Evolutionary conservation across 2,329 filamentous ascomycete genomes (phyloP).

Genomic region (Fusarium caatingaense): DNA sequence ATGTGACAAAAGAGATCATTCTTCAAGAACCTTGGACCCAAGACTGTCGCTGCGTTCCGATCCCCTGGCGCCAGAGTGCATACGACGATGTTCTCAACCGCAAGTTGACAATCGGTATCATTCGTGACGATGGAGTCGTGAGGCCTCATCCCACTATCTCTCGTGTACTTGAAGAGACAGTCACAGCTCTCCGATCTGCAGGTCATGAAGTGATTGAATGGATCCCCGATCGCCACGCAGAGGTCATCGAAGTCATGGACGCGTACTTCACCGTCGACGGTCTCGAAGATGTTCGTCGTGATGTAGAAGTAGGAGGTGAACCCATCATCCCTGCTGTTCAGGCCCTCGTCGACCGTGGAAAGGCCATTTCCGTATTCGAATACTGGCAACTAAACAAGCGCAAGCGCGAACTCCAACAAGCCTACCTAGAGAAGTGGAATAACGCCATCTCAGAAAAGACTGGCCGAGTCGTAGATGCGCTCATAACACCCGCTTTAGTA

Average conservation of each 20-base stretch:
- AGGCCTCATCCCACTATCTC: conserved; percentile 64
- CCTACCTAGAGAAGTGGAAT: conserved; percentile 70
- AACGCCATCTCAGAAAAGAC: conserved; percentile 54
- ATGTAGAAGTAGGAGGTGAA: conserved; percentile 66
- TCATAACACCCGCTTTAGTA: conserved; percentile 70
- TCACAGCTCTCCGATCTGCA: conserved; percentile 53
- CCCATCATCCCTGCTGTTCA: conserved; percentile 70
- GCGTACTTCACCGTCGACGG: conserved; percentile 71
- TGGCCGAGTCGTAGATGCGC: conserved; percentile 62
- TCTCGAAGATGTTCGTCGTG: conserved; percentile 69
- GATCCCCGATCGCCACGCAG: conserved; percentile 62
- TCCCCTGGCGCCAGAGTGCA: conserved; percentile 63
- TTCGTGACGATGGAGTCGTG: conserved; percentile 65
- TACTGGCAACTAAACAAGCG: conserved; percentile 75
- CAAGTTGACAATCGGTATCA: conserved; percentile 61
- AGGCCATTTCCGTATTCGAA: conserved; percentile 69
- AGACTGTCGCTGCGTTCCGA: conserved; percentile 64
- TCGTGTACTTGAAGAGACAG: conserved; percentile 56
- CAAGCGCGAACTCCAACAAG: conserved; percentile 56
- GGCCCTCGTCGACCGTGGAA: conserved; percentile 62
- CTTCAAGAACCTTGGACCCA: conserved; percentile 62
- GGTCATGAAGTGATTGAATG: conserved; percentile 68
- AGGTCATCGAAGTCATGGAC: conserved; percentile 70
- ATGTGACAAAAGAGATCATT: conserved; percentile 61
- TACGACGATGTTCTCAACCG: conserved; percentile 56